Conservation (phyloP, 2,329 filamentous ascomycete genomes). For the Cryphonectria parasitica region DNA sequence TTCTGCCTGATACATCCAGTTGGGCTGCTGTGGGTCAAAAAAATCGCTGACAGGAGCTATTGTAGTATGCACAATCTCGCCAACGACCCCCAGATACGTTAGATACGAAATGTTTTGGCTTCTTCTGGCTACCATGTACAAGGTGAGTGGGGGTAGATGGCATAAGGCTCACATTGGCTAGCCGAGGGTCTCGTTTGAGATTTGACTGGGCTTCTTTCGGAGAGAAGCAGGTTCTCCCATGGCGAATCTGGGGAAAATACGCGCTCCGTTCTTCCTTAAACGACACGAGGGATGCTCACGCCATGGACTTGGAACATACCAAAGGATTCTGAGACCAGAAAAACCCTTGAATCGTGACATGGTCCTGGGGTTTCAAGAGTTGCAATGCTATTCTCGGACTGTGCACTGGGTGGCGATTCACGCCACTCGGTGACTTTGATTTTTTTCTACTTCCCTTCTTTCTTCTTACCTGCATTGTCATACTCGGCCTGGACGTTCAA, state of each 20-base stretch:
- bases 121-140: background rate
- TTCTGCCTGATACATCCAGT: background rate
- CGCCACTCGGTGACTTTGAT: background rate
- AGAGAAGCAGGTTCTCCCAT: background rate
- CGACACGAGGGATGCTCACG: background rate
- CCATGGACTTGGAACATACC: background rate
- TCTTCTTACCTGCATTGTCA: background rate
- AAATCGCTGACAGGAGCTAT: background rate
- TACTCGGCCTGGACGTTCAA: background rate
- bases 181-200: too few relatives aligned
- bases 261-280: background rate
- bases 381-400: background rate
- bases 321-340: background rate
- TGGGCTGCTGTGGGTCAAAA: too few relatives aligned
- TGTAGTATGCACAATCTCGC: conserved; percentile 1
- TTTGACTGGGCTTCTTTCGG: background rate
- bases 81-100: background rate
- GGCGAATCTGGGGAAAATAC: background rate
- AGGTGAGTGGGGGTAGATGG: background rate
- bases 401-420: background rate
- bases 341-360: background rate
- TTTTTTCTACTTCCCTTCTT: background rate
- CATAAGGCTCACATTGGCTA: background rate
- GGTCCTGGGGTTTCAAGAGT: background rate
- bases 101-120: background rate